Conservation (phyloP, 2,329 filamentous ascomycete genomes). For the Bipolaris cookei region DNA sequence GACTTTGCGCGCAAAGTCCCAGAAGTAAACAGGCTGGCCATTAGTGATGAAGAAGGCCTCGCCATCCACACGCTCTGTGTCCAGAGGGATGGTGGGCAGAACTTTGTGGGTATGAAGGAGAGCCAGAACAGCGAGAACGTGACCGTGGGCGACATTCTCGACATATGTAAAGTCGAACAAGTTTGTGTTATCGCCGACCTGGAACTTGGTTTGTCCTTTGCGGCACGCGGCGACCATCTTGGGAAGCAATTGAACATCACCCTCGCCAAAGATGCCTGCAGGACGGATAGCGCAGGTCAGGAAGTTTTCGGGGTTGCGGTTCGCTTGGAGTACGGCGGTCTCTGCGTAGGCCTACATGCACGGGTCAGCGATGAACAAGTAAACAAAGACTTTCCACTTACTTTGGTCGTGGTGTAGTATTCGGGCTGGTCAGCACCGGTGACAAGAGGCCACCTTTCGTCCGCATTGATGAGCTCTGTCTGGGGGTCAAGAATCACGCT, state of each 20-base stretch:
- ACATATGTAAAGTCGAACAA: constrained; percentile 62
- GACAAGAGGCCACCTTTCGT: constrained; percentile 56
- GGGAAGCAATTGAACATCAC: constrained; percentile 55
- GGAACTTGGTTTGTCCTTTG: constrained; percentile 57
- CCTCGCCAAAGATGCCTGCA: constrained; percentile 59
- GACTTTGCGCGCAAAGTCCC: constrained; percentile 56
- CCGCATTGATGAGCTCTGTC: constrained; percentile 56
- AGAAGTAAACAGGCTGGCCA: constrained; percentile 58
- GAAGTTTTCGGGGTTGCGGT: constrained; percentile 54
- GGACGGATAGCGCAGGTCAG: constrained; percentile 59
- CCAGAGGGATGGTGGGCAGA: constrained; percentile 49
- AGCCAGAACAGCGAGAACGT: constrained; percentile 58
- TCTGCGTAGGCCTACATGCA: constrained; percentile 53
- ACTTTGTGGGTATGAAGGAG: constrained; percentile 55
- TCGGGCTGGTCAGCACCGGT: constrained; percentile 56
- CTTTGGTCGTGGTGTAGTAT: constrained; percentile 60
- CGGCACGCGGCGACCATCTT: constrained; percentile 54
- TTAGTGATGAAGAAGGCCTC: constrained; percentile 61
- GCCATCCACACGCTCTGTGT: constrained; percentile 56
- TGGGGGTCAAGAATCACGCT: constrained; percentile 56
- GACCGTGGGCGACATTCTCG: constrained; percentile 59
- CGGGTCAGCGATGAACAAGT: neutral
- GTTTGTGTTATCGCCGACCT: constrained; percentile 60
- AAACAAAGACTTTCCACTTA: constrained; percentile 11
- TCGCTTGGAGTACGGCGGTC: constrained; percentile 56